Evolutionary conservation across 163 green algal genomes (phyloP).

Genomic region (Trebouxia gelatinosa): DNA sequence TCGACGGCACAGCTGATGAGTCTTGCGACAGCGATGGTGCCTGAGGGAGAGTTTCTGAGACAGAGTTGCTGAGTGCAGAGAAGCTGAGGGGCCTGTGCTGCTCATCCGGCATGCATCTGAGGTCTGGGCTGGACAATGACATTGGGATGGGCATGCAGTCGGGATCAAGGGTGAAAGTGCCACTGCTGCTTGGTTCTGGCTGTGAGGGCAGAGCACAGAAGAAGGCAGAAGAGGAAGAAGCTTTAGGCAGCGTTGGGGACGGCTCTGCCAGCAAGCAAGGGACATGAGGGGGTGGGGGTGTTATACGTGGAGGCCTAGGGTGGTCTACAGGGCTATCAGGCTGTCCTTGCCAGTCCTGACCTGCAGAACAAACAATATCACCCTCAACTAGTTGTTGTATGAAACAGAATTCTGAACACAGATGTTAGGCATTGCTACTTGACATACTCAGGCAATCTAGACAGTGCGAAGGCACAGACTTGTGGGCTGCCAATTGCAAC

Average conservation of each 20-base stretch:
- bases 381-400: background rate
- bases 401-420: background rate
- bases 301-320: constrained; percentile 1
- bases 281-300: background rate
- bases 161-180: background rate
- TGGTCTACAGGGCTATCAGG: background rate
- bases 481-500: background rate
- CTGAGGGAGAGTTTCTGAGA: too few species aligned
- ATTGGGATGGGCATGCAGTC: too few species aligned
- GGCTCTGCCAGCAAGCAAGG: background rate
- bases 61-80: too few species aligned
- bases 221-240: background rate
- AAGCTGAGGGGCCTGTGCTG: too few species aligned
- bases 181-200: background rate
- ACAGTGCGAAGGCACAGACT: background rate
- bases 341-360: constrained; percentile 6
- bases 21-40: too few species aligned
- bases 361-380: background rate
- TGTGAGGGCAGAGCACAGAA: background rate
- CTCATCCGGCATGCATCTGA: background rate
- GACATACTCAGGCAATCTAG: background rate
- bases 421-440: background rate
- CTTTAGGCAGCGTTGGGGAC: background rate
- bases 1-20: too few species aligned
- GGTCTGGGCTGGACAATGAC: background rate